phyloP scores from a whole-genome alignment of 768 basidiomycete genomes.

The Auriculariales sp. region DNA sequence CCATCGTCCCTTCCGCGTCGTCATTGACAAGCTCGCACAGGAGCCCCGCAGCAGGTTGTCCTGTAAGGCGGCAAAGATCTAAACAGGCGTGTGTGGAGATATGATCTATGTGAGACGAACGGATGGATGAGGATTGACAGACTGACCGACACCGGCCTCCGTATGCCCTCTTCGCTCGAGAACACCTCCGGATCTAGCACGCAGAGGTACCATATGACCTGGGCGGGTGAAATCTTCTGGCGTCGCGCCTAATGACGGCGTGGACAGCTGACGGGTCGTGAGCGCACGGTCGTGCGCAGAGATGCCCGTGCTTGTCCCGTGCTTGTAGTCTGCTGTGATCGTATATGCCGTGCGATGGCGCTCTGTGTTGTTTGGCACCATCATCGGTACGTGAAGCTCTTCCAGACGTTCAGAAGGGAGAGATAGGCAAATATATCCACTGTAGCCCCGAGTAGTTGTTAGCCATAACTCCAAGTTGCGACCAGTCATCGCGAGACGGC shows the following conservation, averaged over 20 bases:
- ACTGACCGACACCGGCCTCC: conserved; percentile 57
- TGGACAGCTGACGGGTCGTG: conserved; percentile 73
- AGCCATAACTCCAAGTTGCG: background rate
- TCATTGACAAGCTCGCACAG: conserved; percentile 95
- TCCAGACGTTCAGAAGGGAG: conserved; percentile 64
- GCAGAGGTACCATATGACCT: conserved; percentile 89
- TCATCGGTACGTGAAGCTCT: conserved; percentile 77
- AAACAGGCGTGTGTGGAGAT: background rate
- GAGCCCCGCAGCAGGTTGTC: conserved; percentile 56
- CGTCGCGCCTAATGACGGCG: conserved; percentile 21
- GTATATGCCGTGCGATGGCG: conserved; percentile 90
- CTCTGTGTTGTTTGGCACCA: conserved; percentile 86
- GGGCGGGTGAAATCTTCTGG: conserved; percentile 77
- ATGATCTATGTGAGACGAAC: background rate
- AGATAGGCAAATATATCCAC: conserved; percentile 88
- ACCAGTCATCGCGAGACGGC: background rate
- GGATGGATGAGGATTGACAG: background rate
- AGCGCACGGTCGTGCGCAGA: conserved; percentile 89
- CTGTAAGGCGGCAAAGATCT: conserved; percentile 74
- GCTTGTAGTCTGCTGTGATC: conserved; percentile 84
- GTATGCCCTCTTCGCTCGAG: conserved; percentile 87
- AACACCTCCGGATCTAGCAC: conserved; percentile 75
- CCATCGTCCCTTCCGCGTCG: conserved; percentile 79
- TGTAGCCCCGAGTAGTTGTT: conserved; percentile 16
- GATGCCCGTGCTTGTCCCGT: conserved; percentile 90